A percentile compares a stretch with the other conserved stretches of the same genome.
Conservation (phyloP, 108 stramenopile species). For the Epithemia pelagica region DNA sequence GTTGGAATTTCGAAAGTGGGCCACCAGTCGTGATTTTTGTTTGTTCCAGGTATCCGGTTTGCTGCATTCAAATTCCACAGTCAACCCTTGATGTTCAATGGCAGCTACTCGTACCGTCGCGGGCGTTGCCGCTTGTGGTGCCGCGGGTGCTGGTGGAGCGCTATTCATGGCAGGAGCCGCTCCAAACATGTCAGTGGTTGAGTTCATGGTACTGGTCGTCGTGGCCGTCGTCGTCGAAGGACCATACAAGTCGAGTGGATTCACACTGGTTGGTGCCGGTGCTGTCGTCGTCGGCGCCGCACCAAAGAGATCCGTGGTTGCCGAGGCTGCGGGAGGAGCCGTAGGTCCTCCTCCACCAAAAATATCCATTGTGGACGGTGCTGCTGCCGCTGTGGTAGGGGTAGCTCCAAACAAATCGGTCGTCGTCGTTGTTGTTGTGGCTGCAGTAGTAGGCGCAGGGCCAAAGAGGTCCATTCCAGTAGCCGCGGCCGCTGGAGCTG, state of each 20-base stretch:
- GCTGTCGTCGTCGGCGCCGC: constrained; percentile 27
- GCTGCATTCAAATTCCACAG: constrained; percentile 77
- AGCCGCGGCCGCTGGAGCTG: constrained; percentile 24
- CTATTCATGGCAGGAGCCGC: background rate
- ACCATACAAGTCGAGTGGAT: constrained; percentile 55
- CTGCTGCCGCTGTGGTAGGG: background rate
- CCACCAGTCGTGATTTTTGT: constrained; percentile 62
- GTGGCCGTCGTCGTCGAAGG: constrained; percentile 27
- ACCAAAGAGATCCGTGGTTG: constrained; percentile 31
- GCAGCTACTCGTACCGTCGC: constrained; percentile 42
- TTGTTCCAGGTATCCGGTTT: constrained; percentile 81
- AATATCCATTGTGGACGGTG: constrained; percentile 2
- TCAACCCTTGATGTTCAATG: constrained; percentile 63
- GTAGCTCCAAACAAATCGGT: constrained; percentile 14
- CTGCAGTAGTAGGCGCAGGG: constrained; percentile 23
- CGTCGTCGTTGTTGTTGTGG: background rate
- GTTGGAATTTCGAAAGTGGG: constrained; percentile 81
- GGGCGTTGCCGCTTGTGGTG: constrained; percentile 23
- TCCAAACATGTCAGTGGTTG: constrained; percentile 11
- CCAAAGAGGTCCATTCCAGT: background rate
- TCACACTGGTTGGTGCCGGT: constrained; percentile 31
- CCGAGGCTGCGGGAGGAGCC: constrained; percentile 11
- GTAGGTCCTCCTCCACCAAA: constrained; percentile 11
- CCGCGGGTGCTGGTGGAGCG: constrained; percentile 9
- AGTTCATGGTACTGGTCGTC: constrained; percentile 5